Percentiles rank a stretch among this genome's conserved stretches.
phyloP scores from a whole-genome alignment of 108 stramenopile genomes.

The Craspedostauros australis region DNA sequence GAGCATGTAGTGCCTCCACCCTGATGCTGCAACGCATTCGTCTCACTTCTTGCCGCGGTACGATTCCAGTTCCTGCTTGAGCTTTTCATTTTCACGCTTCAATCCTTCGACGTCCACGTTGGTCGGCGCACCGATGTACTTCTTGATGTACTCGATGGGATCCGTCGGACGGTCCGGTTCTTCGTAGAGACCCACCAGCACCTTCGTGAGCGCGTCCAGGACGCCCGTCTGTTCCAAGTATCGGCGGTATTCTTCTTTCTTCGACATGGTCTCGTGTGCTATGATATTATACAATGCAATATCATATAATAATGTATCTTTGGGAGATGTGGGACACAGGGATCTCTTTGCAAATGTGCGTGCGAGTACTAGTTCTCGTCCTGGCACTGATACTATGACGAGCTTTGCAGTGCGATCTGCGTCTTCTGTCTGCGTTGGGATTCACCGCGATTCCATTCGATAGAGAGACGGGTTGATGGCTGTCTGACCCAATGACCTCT shows the following conservation, averaged over 20 bases:
- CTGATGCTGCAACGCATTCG: neutral
- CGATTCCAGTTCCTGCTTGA: slow-evolving; percentile 42
- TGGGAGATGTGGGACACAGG: no score
- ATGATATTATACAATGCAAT: no score
- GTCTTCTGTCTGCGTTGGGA: no score
- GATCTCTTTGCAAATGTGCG: no score
- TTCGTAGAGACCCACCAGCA: slow-evolving; percentile 90
- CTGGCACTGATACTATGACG: no score
- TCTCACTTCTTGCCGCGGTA: neutral
- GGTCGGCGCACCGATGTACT: slow-evolving; percentile 49
- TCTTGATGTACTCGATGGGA: slow-evolving; percentile 87
- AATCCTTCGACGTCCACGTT: slow-evolving; percentile 81
- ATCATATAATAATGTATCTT: no score
- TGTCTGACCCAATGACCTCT: no score
- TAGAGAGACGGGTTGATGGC: no score
- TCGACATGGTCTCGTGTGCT: no score
- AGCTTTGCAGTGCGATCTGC: no score
- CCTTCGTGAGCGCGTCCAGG: slow-evolving; percentile 91
- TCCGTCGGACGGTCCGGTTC: slow-evolving; percentile 89
- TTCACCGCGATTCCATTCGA: no score
- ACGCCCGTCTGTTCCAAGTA: slow-evolving; percentile 94
- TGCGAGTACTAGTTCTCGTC: no score
- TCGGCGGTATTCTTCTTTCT: slow-evolving; percentile 95
- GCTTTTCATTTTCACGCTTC: slow-evolving; percentile 73
- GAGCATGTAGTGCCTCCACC: neutral